Percentiles rank a stretch among this genome's conserved stretches.
Evolutionary conservation across 257 asterid species (phyloP).

Genomic region (Solanum stenotomum): DNA sequence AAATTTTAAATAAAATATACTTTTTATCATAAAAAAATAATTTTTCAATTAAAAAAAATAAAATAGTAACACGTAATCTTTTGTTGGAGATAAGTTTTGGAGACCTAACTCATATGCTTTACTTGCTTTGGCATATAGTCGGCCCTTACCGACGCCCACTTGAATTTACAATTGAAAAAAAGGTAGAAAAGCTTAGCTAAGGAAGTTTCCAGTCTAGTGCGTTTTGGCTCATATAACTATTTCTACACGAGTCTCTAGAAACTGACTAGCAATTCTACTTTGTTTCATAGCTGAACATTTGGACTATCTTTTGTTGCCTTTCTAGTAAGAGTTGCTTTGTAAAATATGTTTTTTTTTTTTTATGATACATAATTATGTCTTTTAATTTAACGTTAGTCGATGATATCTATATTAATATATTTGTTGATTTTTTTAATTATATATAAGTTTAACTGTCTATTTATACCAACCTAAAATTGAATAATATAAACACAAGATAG

Average conservation of each 20-base stretch:
- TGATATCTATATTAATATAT: too few relatives aligned
- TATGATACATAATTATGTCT: too few relatives aligned
- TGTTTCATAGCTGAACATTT: not conserved
- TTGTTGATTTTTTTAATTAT: too few relatives aligned
- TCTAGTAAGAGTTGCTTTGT: not conserved
- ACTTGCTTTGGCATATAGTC: not conserved
- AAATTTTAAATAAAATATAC: too few relatives aligned
- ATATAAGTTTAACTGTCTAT: too few relatives aligned
- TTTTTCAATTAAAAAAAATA: too few relatives aligned
- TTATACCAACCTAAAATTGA: fast-evolving
- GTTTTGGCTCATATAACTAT: not conserved
- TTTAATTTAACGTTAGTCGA: fast-evolving
- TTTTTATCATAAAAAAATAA: too few relatives aligned
- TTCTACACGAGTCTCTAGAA: not conserved
- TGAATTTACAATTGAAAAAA: not conserved
- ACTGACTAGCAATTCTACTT: not conserved
- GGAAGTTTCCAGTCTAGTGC: not conserved
- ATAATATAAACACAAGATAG: too few relatives aligned
- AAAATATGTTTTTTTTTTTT: too few relatives aligned
- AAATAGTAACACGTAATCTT: too few relatives aligned
- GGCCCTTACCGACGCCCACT: not conserved
- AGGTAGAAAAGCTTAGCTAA: not conserved
- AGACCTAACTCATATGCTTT: too few relatives aligned
- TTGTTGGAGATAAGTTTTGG: too few relatives aligned
- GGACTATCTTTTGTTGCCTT: not conserved